These are phyloP conservation scores for Eragrostis curvula DNA, from an alignment of 176 grass and related monocot species.

Conservation along the genomic window DNA sequence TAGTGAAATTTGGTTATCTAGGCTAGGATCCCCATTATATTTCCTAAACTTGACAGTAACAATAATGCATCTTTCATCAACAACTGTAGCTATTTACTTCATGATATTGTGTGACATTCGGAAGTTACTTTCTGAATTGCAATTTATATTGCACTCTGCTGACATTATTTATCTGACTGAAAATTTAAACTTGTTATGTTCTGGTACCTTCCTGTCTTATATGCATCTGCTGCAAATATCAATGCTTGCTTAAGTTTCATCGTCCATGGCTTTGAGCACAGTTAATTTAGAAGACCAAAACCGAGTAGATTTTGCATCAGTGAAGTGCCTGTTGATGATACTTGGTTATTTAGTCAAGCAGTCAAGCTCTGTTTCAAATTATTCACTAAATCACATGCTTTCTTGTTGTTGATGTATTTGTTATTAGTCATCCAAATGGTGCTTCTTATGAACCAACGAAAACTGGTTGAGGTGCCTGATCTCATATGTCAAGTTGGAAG, in stretches of 20 bases:
- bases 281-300: not conserved
- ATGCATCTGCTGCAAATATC: not conserved
- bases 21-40: not conserved
- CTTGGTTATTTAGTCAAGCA: not conserved
- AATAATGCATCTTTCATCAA: not conserved
- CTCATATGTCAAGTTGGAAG: not conserved
- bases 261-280: not conserved
- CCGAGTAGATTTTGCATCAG: not conserved
- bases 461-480: not conserved
- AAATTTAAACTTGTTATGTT: not conserved
- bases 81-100: not conserved
- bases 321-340: not conserved
- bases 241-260: not conserved
- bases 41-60: too few species aligned
- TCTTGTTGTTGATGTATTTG: too few species aligned
- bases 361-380: not conserved
- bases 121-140: not conserved
- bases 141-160: not conserved
- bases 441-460: not conserved
- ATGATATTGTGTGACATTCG: not conserved
- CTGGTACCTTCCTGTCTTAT: not conserved
- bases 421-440: not conserved
- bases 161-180: not conserved
- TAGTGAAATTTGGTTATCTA: not conserved
- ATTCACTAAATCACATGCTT: not conserved